Evolutionary conservation across 1,284 basidiomycete species (phyloP).

Genomic region (Cutaneotrichosporon sp.): DNA sequence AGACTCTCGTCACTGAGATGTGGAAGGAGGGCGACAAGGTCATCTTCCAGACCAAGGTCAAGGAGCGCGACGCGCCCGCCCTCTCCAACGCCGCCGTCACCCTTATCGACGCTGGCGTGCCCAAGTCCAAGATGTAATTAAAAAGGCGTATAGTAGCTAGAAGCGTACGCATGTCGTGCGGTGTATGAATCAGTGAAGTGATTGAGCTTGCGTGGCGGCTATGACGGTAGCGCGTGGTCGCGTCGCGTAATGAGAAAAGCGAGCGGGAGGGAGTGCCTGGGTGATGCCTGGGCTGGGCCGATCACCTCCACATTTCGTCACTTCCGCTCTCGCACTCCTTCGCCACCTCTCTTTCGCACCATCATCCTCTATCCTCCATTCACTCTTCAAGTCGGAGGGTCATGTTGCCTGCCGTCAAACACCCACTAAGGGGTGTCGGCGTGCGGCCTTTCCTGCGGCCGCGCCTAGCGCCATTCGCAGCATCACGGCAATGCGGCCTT

Average conservation of each 20-base stretch:
- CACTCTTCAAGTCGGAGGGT: background rate
- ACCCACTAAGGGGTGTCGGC: constrained; percentile 4
- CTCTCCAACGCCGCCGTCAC: constrained; percentile 59
- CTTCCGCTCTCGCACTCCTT: background rate
- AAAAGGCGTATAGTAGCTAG: background rate
- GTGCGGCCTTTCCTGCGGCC: background rate
- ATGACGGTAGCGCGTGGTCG: too few species aligned
- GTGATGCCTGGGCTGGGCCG: background rate
- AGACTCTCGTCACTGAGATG: constrained; percentile 92
- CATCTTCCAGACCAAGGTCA: constrained; percentile 67
- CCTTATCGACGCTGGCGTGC: constrained; percentile 39
- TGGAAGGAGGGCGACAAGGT: constrained; percentile 95
- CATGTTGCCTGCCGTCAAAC: constrained; percentile 10
- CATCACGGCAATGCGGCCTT: background rate
- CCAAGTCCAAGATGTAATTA: constrained; percentile 49
- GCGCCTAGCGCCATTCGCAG: background rate
- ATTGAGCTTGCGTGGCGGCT: too few species aligned
- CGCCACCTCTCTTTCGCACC: background rate
- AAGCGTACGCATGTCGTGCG: background rate
- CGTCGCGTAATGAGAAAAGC: background rate
- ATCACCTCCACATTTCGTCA: background rate
- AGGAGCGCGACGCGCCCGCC: constrained; percentile 57
- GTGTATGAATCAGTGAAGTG: constrained; percentile 4
- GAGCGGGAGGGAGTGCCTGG: background rate
- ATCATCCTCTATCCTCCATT: background rate